phyloP scores from a whole-genome alignment of 1,139 yeast genomes.

The Debaryomyces subglobosus region DNA sequence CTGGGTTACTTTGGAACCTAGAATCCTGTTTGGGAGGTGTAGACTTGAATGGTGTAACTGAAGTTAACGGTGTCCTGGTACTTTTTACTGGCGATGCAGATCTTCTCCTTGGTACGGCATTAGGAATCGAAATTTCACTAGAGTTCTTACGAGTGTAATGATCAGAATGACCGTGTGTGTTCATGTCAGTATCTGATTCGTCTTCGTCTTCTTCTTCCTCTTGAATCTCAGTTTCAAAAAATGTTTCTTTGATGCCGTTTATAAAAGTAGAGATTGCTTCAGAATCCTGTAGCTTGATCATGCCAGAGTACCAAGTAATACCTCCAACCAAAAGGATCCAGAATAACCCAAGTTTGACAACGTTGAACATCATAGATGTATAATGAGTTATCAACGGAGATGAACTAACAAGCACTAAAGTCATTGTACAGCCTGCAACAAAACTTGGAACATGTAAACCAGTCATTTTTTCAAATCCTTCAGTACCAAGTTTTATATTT shows the following conservation, averaged over 20 bases:
- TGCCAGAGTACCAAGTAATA: slow-evolving; percentile 35
- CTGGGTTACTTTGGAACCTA: slow-evolving; percentile 21
- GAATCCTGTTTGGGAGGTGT: slow-evolving; percentile 7
- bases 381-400: slow-evolving; percentile 26
- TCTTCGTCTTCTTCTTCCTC: slow-evolving; percentile 11
- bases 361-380: slow-evolving; percentile 21
- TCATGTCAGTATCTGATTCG: slow-evolving; percentile 9
- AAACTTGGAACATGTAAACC: slow-evolving; percentile 37
- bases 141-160: background rate
- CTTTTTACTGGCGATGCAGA: slow-evolving; percentile 15
- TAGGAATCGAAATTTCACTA: background rate
- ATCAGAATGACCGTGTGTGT: background rate
- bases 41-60: slow-evolving; percentile 28
- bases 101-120: slow-evolving; percentile 4
- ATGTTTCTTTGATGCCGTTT: slow-evolving; percentile 12
- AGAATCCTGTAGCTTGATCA: slow-evolving; percentile 28
- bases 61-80: slow-evolving; percentile 24
- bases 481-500: background rate
- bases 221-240: slow-evolving; percentile 11
- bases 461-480: slow-evolving; percentile 3
- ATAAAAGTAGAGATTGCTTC: slow-evolving; percentile 14
- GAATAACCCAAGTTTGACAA: slow-evolving; percentile 26
- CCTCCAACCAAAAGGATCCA: slow-evolving; percentile 32
- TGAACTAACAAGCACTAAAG: slow-evolving; percentile 23
- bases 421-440: slow-evolving; percentile 30